A percentile compares a stretch with the other conserved stretches of the same genome.
phyloP scores from a whole-genome alignment of 352 stramenopile genomes.

The Pythium rhizo-oryzae region DNA sequence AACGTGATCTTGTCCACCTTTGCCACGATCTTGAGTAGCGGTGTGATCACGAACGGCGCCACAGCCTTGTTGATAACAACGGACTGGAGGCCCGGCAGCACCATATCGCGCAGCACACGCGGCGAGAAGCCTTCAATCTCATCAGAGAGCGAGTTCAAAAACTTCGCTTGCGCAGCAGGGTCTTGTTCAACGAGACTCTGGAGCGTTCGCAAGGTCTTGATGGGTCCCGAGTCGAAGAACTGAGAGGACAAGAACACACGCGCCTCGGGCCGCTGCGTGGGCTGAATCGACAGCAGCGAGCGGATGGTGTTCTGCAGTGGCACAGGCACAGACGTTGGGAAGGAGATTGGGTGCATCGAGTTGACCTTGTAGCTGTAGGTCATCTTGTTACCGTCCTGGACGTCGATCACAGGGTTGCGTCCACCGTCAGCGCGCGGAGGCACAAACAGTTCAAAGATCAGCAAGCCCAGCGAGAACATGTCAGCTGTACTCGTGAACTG shows the following conservation, averaged over 20 bases:
- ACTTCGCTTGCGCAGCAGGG: slow-evolving; percentile 78
- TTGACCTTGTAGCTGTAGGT: slow-evolving; percentile 89
- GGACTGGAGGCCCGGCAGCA: slow-evolving; percentile 76
- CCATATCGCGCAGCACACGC: slow-evolving; percentile 82
- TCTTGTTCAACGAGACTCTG: slow-evolving; percentile 89
- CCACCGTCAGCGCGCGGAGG: slow-evolving; percentile 74
- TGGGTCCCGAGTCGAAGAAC: slow-evolving; percentile 88
- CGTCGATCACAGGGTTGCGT: slow-evolving; percentile 80
- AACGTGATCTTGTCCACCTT: slow-evolving; percentile 90
- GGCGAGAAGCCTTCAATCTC: slow-evolving; percentile 81
- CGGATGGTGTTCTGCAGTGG: slow-evolving; percentile 87
- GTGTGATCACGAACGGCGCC: slow-evolving; percentile 86
- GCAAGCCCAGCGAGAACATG: slow-evolving; percentile 86
- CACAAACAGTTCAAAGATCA: slow-evolving; percentile 88
- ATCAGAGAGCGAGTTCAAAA: slow-evolving; percentile 69
- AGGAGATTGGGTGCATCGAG: slow-evolving; percentile 87
- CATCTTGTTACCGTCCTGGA: slow-evolving; percentile 88
- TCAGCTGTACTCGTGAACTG: slow-evolving; percentile 82
- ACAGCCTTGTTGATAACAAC: slow-evolving; percentile 87
- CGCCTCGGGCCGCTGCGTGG: slow-evolving; percentile 63
- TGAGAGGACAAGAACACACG: slow-evolving; percentile 78
- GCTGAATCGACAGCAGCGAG: slow-evolving; percentile 66
- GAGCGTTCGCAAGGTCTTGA: slow-evolving; percentile 81
- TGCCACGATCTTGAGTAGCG: slow-evolving; percentile 86
- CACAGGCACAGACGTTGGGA: slow-evolving; percentile 72